These are phyloP conservation scores for Eutypella sp. DNA, from an alignment of 2,329 filamentous ascomycete genomes.

Conservation along the genomic window DNA sequence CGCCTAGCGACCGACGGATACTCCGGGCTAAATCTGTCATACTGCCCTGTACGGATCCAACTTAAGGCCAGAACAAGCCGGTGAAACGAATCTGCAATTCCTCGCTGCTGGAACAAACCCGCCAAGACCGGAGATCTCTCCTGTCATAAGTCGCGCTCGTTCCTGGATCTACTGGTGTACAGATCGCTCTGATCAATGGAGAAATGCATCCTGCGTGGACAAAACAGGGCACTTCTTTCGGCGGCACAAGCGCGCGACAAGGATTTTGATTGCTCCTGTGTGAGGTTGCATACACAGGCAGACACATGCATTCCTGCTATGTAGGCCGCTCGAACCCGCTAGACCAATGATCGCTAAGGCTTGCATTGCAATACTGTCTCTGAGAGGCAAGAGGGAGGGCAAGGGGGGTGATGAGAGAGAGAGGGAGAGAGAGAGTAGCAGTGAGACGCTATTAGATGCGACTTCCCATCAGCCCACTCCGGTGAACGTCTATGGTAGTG, in stretches of 20 bases:
- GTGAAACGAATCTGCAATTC: no score
- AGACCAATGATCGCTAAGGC: background rate
- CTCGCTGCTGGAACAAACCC: no score
- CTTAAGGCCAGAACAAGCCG: no score
- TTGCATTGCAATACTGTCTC: background rate
- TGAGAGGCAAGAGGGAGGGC: background rate
- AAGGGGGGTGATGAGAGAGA: background rate
- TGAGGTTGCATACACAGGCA: background rate
- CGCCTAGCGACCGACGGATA: no score
- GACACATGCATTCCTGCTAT: background rate
- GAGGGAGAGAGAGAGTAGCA: background rate
- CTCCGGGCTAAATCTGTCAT: no score
- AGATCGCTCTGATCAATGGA: no score
- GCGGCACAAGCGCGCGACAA: background rate
- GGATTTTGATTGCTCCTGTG: background rate
- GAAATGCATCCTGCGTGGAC: background rate
- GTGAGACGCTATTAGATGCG: background rate
- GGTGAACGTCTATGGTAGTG: background rate
- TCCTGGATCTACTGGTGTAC: no score
- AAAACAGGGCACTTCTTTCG: background rate
- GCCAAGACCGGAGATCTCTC: no score
- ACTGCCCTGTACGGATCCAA: no score
- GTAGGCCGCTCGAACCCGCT: no score
- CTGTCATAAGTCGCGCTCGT: no score
- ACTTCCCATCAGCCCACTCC: background rate